These are phyloP conservation scores for Cardiospermum halicacabum DNA, from an alignment of 345 rosid genomes.

Conservation along the genomic window DNA sequence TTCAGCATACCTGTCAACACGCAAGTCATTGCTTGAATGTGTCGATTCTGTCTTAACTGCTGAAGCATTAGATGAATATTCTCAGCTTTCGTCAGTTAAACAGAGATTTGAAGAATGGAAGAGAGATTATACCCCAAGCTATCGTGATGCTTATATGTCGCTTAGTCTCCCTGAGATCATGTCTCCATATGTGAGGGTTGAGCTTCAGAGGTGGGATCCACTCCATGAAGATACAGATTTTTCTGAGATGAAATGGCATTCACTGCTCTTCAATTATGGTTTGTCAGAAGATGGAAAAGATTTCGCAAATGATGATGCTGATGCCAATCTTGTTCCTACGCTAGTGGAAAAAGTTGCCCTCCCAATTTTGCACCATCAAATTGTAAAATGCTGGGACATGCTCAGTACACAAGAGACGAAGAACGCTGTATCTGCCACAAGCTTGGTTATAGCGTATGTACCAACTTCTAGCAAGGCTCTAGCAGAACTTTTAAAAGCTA, in stretches of 20 bases:
- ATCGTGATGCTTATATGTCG: conserved; percentile 91
- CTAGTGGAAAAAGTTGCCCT: conserved; percentile 87
- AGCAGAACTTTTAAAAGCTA: conserved; percentile 50
- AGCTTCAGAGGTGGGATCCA: conserved; percentile 93
- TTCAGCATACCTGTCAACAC: conserved; percentile 67
- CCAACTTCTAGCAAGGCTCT: conserved; percentile 71
- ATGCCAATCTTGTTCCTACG: conserved; percentile 79
- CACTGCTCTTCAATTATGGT: conserved; percentile 75
- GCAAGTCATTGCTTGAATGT: conserved; percentile 58
- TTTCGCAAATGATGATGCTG: conserved; percentile 64
- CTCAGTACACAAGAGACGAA: conserved; percentile 71
- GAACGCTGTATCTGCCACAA: conserved; percentile 84
- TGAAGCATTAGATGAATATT: conserved; percentile 90
- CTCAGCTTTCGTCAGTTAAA: conserved; percentile 75
- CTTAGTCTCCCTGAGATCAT: conserved; percentile 77
- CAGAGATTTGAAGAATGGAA: conserved; percentile 84
- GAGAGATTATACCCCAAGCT: conserved; percentile 63
- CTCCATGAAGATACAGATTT: conserved; percentile 74
- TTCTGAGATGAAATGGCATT: conserved; percentile 86
- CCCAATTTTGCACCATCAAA: conserved; percentile 79
- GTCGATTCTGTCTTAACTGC: conserved; percentile 84
- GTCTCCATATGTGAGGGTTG: conserved; percentile 89
- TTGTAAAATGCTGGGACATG: conserved; percentile 84
- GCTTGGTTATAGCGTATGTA: conserved; percentile 68
- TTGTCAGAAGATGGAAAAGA: conserved; percentile 63